phyloP scores from a whole-genome alignment of 2,329 filamentous ascomycete genomes.

The Domatiomyces catenatus region DNA sequence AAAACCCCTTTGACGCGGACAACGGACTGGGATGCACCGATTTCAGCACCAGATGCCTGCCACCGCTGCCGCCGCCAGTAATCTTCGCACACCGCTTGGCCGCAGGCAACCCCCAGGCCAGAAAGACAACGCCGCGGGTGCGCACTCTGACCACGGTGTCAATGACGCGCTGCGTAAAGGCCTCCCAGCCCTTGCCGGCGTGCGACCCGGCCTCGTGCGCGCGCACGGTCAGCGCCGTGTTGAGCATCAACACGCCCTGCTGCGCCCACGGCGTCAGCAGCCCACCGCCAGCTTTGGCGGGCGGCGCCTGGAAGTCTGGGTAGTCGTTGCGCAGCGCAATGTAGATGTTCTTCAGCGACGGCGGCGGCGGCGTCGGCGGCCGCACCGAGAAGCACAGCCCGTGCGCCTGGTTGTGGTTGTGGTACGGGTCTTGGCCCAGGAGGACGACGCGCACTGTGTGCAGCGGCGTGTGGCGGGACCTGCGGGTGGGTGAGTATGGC shows the following conservation, averaged over 20 bases:
- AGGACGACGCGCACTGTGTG: constrained; percentile 82
- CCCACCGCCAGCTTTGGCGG: constrained; percentile 55
- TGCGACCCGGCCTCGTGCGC: constrained; percentile 80
- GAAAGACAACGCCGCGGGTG: constrained; percentile 71
- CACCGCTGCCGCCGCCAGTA: too few relatives aligned
- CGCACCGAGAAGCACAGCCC: constrained; percentile 91
- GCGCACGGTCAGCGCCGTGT: constrained; percentile 86
- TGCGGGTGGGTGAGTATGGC: too few relatives aligned
- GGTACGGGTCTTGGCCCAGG: constrained; percentile 91
- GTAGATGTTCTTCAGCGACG: constrained; percentile 89
- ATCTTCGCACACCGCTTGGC: constrained; percentile 63
- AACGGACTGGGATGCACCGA: constrained; percentile 88
- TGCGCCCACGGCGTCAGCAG: constrained; percentile 88
- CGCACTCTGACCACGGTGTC: constrained; percentile 68
- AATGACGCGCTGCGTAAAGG: constrained; percentile 80
- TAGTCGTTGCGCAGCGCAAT: constrained; percentile 77
- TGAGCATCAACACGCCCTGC: constrained; percentile 79
- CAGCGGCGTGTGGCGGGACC: constrained; percentile 88
- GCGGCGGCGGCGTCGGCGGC: constrained; percentile 72
- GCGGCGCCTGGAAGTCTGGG: constrained; percentile 58
- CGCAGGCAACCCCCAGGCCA: constrained; percentile 84
- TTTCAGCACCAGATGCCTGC: constrained; percentile 64
- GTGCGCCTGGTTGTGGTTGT: constrained; percentile 89
- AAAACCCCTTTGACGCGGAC: constrained; percentile 64
- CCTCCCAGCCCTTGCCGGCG: constrained; percentile 77